Conservation (phyloP, 2,329 filamentous ascomycete genomes). For the Orbilia javanica region DNA sequence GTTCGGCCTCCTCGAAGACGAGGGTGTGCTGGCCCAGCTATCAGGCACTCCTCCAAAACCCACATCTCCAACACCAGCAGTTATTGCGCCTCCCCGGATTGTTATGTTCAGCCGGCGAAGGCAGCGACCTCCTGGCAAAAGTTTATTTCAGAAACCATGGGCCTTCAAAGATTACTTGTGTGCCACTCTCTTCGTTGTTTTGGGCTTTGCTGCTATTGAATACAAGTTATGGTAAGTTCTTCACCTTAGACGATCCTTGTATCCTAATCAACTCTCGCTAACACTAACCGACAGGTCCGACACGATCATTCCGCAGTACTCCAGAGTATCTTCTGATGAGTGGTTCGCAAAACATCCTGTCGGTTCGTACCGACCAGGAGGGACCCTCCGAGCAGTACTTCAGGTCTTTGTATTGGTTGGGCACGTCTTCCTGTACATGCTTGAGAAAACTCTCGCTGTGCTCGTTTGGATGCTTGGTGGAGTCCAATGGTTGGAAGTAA, state of each 20-base stretch:
- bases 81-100: not conserved
- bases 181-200: slow-evolving; percentile 32
- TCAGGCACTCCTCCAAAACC: not conserved
- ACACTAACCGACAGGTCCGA: slow-evolving; percentile 46
- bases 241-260: slow-evolving; percentile 15
- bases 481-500: slow-evolving; percentile 45
- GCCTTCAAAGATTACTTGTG: slow-evolving; percentile 48
- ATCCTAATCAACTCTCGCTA: slow-evolving; percentile 14
- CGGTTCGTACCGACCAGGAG: slow-evolving; percentile 43
- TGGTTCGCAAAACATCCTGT: slow-evolving; percentile 56
- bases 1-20: slow-evolving; percentile 52
- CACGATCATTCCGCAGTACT: slow-evolving; percentile 55
- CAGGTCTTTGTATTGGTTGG: slow-evolving; percentile 29
- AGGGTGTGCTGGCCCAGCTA: slow-evolving; percentile 28
- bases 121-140: slow-evolving; percentile 17
- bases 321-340: slow-evolving; percentile 49
- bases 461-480: slow-evolving; percentile 40
- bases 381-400: slow-evolving; percentile 43
- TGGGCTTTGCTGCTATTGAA: slow-evolving; percentile 32
- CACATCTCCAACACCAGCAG: not conserved
- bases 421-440: slow-evolving; percentile 4
- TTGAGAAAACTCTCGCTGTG: not conserved
- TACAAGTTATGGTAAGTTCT: slow-evolving; percentile 53
- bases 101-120: slow-evolving; percentile 29
- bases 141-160: slow-evolving; percentile 40